These are phyloP conservation scores for Cicer judaicum DNA, from an alignment of 306 rosid genomes.

Conservation along the genomic window DNA sequence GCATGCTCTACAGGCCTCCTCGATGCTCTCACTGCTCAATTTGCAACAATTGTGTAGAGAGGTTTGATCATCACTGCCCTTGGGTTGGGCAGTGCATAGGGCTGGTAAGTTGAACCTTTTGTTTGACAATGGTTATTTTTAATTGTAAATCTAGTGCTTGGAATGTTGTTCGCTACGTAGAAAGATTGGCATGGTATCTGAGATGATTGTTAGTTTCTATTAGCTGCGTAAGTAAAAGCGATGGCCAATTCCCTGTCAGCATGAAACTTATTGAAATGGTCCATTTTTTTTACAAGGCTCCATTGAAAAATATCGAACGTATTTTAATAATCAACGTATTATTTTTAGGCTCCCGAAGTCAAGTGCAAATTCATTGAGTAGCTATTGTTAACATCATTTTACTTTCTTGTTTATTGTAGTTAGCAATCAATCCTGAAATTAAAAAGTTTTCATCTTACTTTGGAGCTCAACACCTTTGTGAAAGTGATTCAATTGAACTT, in stretches of 20 bases:
- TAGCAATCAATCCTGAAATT: neutral
- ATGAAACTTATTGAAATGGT: constrained; percentile 18
- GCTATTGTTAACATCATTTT: neutral
- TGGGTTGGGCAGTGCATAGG: constrained; percentile 99
- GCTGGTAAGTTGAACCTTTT: constrained; percentile 62
- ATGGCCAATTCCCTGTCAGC: neutral
- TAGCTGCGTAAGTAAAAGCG: neutral
- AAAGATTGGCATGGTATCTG: constrained; percentile 5
- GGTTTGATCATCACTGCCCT: constrained; percentile 97
- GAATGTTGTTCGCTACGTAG: neutral
- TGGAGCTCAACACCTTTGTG: neutral
- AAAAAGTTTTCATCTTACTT: neutral
- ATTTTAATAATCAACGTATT: neutral
- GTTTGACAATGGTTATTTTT: neutral
- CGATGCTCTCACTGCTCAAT: constrained; percentile 99
- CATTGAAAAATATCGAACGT: neutral
- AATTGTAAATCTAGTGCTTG: neutral
- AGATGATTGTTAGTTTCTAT: constrained; percentile 12
- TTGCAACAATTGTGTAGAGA: constrained; percentile 93
- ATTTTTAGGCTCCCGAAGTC: neutral
- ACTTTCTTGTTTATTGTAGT: constrained; percentile 21
- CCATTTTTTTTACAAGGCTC: neutral
- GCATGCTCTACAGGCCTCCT: constrained; percentile 99
- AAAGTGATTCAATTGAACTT: constrained; percentile 4
- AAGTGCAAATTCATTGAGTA: neutral